phyloP scores from a whole-genome alignment of 2,329 filamentous ascomycete genomes.

The Gaeumannomyces sp. region DNA sequence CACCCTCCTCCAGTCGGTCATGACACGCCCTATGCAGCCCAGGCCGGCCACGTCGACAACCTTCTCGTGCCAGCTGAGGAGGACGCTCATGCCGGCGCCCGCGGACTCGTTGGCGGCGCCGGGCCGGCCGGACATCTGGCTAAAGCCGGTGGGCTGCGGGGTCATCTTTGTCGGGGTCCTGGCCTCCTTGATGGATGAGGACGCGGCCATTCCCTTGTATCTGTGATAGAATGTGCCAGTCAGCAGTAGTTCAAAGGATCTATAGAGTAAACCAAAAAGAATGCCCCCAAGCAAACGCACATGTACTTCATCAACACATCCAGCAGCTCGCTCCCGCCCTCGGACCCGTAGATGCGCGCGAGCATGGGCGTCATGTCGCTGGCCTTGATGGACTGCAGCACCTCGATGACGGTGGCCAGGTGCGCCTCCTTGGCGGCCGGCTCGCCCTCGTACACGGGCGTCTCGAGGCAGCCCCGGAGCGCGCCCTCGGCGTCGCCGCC shows the following conservation, averaged over 20 bases:
- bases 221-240: slow-evolving; percentile 35
- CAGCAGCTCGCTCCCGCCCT: slow-evolving; percentile 75
- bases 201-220: slow-evolving; percentile 80
- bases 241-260: slow-evolving; percentile 8
- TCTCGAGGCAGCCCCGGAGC: slow-evolving; percentile 76
- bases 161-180: slow-evolving; percentile 47
- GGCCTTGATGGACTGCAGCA: slow-evolving; percentile 92
- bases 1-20: slow-evolving; percentile 93
- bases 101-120: slow-evolving; percentile 57
- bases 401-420: slow-evolving; percentile 81
- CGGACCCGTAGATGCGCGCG: slow-evolving; percentile 68
- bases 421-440: slow-evolving; percentile 69
- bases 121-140: slow-evolving; percentile 60
- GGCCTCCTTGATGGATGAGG: slow-evolving; percentile 33
- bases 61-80: slow-evolving; percentile 99
- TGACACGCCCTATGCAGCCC: slow-evolving; percentile 86
- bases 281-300: slow-evolving; percentile 46
- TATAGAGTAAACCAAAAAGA: not conserved
- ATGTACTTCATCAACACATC: slow-evolving; percentile 98
- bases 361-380: slow-evolving; percentile 91
- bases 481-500: slow-evolving; percentile 86
- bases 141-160: slow-evolving; percentile 74
- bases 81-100: slow-evolving; percentile 87
- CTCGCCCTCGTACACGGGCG: slow-evolving; percentile 65
- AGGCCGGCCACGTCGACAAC: slow-evolving; percentile 88